phyloP scores from a whole-genome alignment of 371 early-diverging fungal genomes.

The Neoconidiobolus thromboides region DNA sequence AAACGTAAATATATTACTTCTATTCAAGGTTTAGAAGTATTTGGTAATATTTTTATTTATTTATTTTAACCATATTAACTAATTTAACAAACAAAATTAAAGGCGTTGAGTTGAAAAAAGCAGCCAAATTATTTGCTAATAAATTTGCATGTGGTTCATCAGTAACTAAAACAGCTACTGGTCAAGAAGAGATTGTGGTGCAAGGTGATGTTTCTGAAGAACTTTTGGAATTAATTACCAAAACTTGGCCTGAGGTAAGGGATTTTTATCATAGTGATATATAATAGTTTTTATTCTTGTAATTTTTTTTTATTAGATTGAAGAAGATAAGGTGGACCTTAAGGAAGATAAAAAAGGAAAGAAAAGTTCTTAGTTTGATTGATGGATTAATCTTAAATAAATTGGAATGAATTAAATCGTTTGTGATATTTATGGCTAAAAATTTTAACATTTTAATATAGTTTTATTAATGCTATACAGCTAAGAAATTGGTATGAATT shows the following conservation, averaged over 20 bases:
- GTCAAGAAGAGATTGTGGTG: conserved; percentile 80
- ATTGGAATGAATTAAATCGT: too few species aligned
- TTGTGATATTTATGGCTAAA: too few species aligned
- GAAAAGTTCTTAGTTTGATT: conserved; percentile 5
- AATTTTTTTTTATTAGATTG: conserved; percentile 18
- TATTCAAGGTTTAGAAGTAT: conserved; percentile 58
- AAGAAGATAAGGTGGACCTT: conserved; percentile 40
- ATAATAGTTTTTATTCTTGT: neutral
- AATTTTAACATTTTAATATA: too few species aligned
- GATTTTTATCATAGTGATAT: neutral
- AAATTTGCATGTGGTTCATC: conserved; percentile 84
- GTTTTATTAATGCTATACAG: too few species aligned
- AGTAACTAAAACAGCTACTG: conserved; percentile 77
- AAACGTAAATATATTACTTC: conserved; percentile 74
- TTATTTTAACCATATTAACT: neutral
- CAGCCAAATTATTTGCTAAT: conserved; percentile 80
- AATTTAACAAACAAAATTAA: conserved; percentile 13
- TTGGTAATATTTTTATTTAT: conserved; percentile 23
- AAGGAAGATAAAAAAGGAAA: conserved; percentile 45
- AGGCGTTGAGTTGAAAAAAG: conserved; percentile 77
- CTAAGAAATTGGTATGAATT: too few species aligned
- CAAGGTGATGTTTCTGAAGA: conserved; percentile 82
- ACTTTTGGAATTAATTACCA: conserved; percentile 37
- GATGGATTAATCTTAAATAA: too few species aligned
- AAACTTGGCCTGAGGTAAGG: conserved; percentile 35